Base-by-base conservation (phyloP, 306 rosid genomes). In the Hylodesmum podocarpum region DNA sequence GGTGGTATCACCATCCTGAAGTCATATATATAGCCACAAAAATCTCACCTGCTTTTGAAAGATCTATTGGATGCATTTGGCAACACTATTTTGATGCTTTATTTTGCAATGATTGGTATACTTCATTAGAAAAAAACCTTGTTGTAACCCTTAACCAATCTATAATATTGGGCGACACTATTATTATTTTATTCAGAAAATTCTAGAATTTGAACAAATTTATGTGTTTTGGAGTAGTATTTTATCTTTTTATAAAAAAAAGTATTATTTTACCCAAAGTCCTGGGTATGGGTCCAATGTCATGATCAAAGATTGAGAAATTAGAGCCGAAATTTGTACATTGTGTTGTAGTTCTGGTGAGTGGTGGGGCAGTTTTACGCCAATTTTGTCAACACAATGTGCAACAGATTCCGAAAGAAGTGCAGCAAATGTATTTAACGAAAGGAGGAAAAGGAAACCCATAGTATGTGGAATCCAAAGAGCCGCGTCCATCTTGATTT, bases 371-470 rank as follows among this genome's bases (percentile, higher is more conserved):
- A 51, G 31, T 18, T 22, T 76, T 28, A 24, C 15, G 14, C 66
- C 67, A 79, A 58, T 61, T 82, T 79, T 79, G 80, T 86, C 83
- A 79, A 76, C 86, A 79, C 40, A 79, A 59, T 67, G 75, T 27
- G 78, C 75, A 40, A 36, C 59, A 76, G 47, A 72, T 76, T 77
- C 71, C 29, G 18, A 36, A 49, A 59, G 39, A 24, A 18, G 47
- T 19, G 50, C 66, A 61, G 61, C 37, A 64, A 74, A 50, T 31
- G 37, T 57, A 15, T 34, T 34, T 25, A 15, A 79, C 39, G 10
- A 71, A 24, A 54, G 14, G 62, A 43, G 34, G 8, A 37, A 43
- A 78, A 67, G 21, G 33, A 39, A 41, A 55, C 12, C 46, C 14
- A 19, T n/a, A n/a, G 33, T n/a, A 63, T 51, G 22, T 18, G 84